A percentile compares a stretch with the other conserved stretches of the same genome.
Evolutionary conservation across 352 stramenopile species (phyloP).

Genomic region (Phytophthora agathidicida): DNA sequence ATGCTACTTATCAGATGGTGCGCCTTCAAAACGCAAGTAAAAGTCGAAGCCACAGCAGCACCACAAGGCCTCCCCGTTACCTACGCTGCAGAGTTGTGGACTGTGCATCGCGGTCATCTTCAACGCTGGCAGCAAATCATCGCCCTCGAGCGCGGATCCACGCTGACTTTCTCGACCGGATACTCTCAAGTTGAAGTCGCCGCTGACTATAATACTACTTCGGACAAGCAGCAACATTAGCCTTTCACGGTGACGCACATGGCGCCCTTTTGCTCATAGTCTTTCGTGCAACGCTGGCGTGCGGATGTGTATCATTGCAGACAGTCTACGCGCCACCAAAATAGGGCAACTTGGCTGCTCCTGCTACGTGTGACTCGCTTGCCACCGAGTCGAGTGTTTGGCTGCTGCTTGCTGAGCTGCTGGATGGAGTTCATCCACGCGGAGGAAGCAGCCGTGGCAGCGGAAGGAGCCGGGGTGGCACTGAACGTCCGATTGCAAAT

Average conservation of each 20-base stretch:
- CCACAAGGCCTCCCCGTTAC: slow-evolving; percentile 18
- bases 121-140: slow-evolving; percentile 22
- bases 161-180: slow-evolving; percentile 33
- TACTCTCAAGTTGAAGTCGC: slow-evolving; percentile 32
- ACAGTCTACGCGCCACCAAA: slow-evolving; percentile 1
- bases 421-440: slow-evolving; percentile 17
- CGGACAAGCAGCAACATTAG: no score
- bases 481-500: slow-evolving; percentile 13
- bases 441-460: slow-evolving; percentile 1
- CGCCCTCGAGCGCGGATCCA: background rate
- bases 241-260: slow-evolving; percentile 11
- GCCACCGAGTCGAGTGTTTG: background rate
- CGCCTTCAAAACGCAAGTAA: slow-evolving; percentile 8
- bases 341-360: slow-evolving; percentile 1
- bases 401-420: slow-evolving; percentile 8
- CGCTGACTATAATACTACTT: background rate
- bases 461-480: slow-evolving; percentile 22
- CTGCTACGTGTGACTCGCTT: background rate
- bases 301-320: background rate
- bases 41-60: slow-evolving; percentile 5
- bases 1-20: background rate
- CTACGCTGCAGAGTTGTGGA: slow-evolving; percentile 9
- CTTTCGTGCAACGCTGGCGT: slow-evolving; percentile 3
- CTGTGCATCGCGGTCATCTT: slow-evolving; percentile 17
- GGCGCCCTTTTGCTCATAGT: slow-evolving; percentile 4